These are phyloP conservation scores for Alternaria arbusti DNA, from an alignment of 2,329 filamentous ascomycete species.

Conservation along the genomic window DNA sequence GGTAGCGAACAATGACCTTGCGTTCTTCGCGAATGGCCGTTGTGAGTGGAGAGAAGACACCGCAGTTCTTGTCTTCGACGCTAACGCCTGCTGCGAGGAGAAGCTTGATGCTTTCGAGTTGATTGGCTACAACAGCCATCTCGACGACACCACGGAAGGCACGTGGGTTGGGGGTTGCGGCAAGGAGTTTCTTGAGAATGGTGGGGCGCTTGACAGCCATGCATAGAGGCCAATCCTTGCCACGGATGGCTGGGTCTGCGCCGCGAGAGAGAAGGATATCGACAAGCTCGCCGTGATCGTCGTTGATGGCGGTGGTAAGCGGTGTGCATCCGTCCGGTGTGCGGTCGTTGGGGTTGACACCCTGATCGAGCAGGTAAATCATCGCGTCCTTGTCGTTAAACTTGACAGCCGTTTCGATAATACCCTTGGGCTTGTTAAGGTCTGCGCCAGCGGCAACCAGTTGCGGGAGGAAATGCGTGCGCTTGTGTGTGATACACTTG, in stretches of 20 bases:
- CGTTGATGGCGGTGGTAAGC: slow-evolving; percentile 69
- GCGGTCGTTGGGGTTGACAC: slow-evolving; percentile 66
- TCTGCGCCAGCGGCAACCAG: slow-evolving; percentile 66
- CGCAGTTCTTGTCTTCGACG: slow-evolving; percentile 74
- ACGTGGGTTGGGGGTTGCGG: slow-evolving; percentile 62
- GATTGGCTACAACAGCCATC: slow-evolving; percentile 69
- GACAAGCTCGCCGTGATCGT: slow-evolving; percentile 65
- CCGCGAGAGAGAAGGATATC: slow-evolving; percentile 64
- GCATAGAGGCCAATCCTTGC: slow-evolving; percentile 73
- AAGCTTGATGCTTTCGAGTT: slow-evolving; percentile 71
- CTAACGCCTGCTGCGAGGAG: slow-evolving; percentile 69
- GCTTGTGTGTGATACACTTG: slow-evolving; percentile 72
- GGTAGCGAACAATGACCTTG: slow-evolving; percentile 66
- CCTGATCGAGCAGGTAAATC: slow-evolving; percentile 65
- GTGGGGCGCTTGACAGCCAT: slow-evolving; percentile 69
- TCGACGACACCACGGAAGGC: slow-evolving; percentile 72
- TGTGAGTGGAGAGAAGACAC: slow-evolving; percentile 73
- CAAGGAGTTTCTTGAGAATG: slow-evolving; percentile 65
- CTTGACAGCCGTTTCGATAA: slow-evolving; percentile 68
- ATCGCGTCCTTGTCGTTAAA: slow-evolving; percentile 68
- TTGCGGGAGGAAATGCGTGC: slow-evolving; percentile 65
- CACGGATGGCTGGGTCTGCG: slow-evolving; percentile 67
- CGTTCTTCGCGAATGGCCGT: slow-evolving; percentile 70
- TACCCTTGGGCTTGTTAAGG: slow-evolving; percentile 66
- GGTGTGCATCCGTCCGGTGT: slow-evolving; percentile 65